These are phyloP conservation scores for Annulohypoxylon moriforme DNA, from an alignment of 495 filamentous ascomycete genomes.

Conservation along the genomic window DNA sequence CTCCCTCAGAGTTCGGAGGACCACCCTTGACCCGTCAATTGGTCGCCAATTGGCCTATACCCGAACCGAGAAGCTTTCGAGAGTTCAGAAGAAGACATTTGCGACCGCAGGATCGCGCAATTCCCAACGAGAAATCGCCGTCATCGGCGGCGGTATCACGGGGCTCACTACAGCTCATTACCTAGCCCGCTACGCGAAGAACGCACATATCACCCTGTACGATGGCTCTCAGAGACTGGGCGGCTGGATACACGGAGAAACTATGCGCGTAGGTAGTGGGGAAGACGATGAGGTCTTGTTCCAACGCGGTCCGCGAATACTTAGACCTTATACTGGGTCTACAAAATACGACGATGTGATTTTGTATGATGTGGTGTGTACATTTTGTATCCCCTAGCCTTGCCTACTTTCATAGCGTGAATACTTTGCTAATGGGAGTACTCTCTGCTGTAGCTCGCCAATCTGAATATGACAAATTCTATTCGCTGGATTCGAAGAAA, in stretches of 20 bases:
- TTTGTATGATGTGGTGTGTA: slow-evolving; percentile 58
- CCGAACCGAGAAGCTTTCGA: slow-evolving; percentile 5
- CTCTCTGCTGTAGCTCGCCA: slow-evolving; percentile 59
- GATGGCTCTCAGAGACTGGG: slow-evolving; percentile 76
- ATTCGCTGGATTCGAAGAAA: slow-evolving; percentile 62
- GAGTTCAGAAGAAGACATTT: slow-evolving; percentile 20
- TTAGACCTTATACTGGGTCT: slow-evolving; percentile 62
- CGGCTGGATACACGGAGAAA: slow-evolving; percentile 84
- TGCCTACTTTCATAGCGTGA: not conserved
- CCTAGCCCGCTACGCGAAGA: slow-evolving; percentile 63
- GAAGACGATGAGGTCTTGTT: slow-evolving; percentile 71
- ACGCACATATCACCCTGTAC: slow-evolving; percentile 76
- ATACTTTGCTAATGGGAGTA: slow-evolving; percentile 6
- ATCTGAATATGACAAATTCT: slow-evolving; percentile 70
- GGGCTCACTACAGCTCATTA: slow-evolving; percentile 86
- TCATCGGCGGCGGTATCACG: slow-evolving; percentile 91
- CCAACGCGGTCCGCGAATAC: slow-evolving; percentile 85
- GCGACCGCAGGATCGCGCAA: slow-evolving; percentile 38
- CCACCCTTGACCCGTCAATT: slow-evolving; percentile 13
- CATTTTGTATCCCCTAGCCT: not conserved
- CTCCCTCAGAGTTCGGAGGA: slow-evolving; percentile 20
- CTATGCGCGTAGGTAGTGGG: slow-evolving; percentile 66
- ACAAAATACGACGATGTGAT: slow-evolving; percentile 55
- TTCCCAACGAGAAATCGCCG: slow-evolving; percentile 66
- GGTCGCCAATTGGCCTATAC: not conserved